Evolutionary conservation across 148 eudicot genomes (phyloP).

Genomic region (Gaultheria prostrata): DNA sequence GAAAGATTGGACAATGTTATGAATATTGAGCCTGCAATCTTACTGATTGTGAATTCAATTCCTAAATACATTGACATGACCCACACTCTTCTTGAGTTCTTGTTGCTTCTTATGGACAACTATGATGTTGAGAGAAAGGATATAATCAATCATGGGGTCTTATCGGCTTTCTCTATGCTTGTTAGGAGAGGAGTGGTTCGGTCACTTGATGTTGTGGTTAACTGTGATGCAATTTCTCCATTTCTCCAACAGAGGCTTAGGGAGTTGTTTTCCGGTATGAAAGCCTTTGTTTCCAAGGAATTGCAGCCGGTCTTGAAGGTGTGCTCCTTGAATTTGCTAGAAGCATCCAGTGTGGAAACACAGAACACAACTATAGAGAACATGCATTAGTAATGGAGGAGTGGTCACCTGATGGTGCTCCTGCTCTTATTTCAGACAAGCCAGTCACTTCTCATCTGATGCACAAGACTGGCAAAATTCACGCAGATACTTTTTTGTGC

Average conservation of each 20-base stretch:
- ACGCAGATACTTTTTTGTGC: no score
- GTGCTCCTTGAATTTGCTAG: slow-evolving; percentile 15
- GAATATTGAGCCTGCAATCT: slow-evolving; percentile 85
- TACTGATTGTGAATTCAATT: slow-evolving; percentile 72
- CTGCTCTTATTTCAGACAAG: neutral
- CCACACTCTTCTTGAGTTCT: slow-evolving; percentile 69
- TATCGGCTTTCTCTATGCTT: slow-evolving; percentile 50
- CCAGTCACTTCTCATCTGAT: neutral
- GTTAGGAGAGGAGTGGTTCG: slow-evolving; percentile 58
- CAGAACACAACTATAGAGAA: neutral
- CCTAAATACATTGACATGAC: slow-evolving; percentile 68
- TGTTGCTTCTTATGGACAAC: slow-evolving; percentile 60
- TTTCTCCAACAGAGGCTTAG: slow-evolving; percentile 52
- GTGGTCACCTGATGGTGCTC: neutral
- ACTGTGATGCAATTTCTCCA: slow-evolving; percentile 55
- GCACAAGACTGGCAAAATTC: neutral
- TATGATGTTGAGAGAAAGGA: slow-evolving; percentile 69
- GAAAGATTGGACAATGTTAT: slow-evolving; percentile 64
- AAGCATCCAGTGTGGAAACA: neutral
- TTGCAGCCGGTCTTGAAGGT: slow-evolving; percentile 15
- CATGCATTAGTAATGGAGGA: neutral
- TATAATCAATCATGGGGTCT: slow-evolving; percentile 46
- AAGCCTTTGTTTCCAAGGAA: slow-evolving; percentile 16
- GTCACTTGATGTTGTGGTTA: slow-evolving; percentile 58
- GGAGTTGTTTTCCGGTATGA: slow-evolving; percentile 31